Base-by-base conservation (phyloP, 2,329 filamentous ascomycete genomes). In the Cytospora schulzeri region DNA sequence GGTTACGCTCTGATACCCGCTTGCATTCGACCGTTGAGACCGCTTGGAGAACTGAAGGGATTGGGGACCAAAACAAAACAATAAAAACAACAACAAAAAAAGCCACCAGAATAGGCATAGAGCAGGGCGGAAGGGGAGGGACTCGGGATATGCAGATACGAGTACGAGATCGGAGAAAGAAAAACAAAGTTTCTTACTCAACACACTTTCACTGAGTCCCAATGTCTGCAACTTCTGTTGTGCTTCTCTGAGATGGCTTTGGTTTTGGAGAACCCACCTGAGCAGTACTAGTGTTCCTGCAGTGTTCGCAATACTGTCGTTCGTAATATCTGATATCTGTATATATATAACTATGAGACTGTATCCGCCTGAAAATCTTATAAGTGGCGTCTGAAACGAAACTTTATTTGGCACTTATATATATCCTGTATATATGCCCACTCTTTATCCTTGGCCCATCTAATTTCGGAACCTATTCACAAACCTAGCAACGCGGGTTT, bases 1-100 rank as follows among this genome's bases (percentile, higher is more conserved):
- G 52, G 52, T 52, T 28, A 35, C 56, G 51, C 62, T 65, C 58
- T 62, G 62, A 67, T 62, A 67, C 65, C 65, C 62, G 45, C 53
- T 61, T 29, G 41, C 17, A 38, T 55, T 38, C 19, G 22, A n/a
- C 41, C 8, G 35, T 58, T 54, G 56, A 28, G 33, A 45, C 41
- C 28, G 3, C 31, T 60, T 50, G 57, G 51, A 55, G 41, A 35
- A 59, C 51, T 50, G 56, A 51, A 12, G 50, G 38, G 22, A 51
- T 15, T 50, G 51, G 29, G 59, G 51, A 51, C 33, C 53, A 15
- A n/a, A 56, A 29, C 15, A 19, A 60, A 26, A 60, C 41, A 50
- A 48, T 9, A 31, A 31, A 31, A 31, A 31, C 29, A 31, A n/a
- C n/a, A n/a, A n/a, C 24, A 53, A 28, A 33, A 19, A 31, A 14